phyloP scores from a whole-genome alignment of 148 eudicot genomes.

The Camellia lanceoleosa region DNA sequence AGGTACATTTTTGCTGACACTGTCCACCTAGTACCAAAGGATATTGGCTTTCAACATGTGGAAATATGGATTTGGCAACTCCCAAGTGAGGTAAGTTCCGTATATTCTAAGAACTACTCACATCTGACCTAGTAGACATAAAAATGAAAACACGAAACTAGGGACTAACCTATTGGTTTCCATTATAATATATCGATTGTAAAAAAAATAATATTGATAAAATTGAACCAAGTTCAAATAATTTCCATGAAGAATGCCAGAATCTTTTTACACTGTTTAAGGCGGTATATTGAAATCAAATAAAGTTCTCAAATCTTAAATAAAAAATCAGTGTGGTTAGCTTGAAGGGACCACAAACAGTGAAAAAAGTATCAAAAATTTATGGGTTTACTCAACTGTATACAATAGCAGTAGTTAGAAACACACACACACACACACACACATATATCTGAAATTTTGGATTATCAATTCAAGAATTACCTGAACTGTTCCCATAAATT shows the following conservation, averaged over 20 bases:
- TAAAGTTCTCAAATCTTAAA: neutral
- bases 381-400: neutral
- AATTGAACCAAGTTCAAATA: neutral
- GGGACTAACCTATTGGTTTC: neutral
- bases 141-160: neutral
- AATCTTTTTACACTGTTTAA: neutral
- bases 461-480: slow-evolving; percentile 34
- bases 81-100: neutral
- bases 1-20: no score
- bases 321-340: no score
- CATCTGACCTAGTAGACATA: neutral
- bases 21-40: neutral
- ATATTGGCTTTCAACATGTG: neutral
- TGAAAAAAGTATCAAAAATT: neutral
- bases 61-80: neutral
- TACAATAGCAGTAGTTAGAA: neutral
- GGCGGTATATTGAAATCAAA: neutral
- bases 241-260: neutral
- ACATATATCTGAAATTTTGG: neutral
- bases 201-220: neutral
- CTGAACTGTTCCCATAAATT: slow-evolving; percentile 99
- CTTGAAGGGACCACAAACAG: neutral
- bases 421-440: no score
- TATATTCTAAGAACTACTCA: neutral
- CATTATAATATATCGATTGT: neutral